Evolutionary conservation across 352 stramenopile genomes (phyloP).

Genomic region (Pythium myriotylum): DNA sequence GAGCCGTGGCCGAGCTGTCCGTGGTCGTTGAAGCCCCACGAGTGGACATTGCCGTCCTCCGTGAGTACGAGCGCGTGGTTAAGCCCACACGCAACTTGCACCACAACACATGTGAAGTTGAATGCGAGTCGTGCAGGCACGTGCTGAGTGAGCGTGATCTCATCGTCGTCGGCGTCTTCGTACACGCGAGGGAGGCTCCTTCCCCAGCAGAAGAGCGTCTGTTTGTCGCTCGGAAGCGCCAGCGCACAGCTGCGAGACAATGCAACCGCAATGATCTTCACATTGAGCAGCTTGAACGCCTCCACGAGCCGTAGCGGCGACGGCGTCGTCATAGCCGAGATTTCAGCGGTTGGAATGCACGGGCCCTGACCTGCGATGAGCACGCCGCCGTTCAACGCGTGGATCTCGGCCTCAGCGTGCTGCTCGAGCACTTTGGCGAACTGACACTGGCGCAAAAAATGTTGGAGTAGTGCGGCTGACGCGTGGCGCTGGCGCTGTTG

Average conservation of each 20-base stretch:
- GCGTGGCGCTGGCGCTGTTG: slow-evolving; percentile 44
- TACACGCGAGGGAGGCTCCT: slow-evolving; percentile 52
- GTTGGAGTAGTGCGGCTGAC: slow-evolving; percentile 50
- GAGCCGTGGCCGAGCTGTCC: slow-evolving; percentile 72
- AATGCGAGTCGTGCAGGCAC: slow-evolving; percentile 35
- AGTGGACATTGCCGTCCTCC: slow-evolving; percentile 59
- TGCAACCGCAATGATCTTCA: slow-evolving; percentile 35
- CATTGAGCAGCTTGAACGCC: slow-evolving; percentile 46
- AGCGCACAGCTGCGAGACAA: slow-evolving; percentile 54
- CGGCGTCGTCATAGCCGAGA: background rate
- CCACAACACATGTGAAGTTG: slow-evolving; percentile 33
- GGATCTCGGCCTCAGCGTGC: slow-evolving; percentile 50
- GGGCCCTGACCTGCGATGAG: slow-evolving; percentile 51
- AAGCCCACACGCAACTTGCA: slow-evolving; percentile 50
- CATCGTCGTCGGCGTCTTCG: slow-evolving; percentile 10
- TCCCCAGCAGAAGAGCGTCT: slow-evolving; percentile 59
- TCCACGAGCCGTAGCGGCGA: slow-evolving; percentile 44
- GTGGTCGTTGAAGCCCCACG: slow-evolving; percentile 82
- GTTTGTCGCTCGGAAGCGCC: slow-evolving; percentile 40
- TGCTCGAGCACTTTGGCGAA: slow-evolving; percentile 53
- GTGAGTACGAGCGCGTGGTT: slow-evolving; percentile 60
- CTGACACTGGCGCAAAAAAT: slow-evolving; percentile 51
- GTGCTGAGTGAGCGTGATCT: slow-evolving; percentile 19
- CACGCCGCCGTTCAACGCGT: slow-evolving; percentile 60
- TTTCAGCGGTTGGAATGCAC: slow-evolving; percentile 25